Evolutionary conservation across 192 early-diverging fungal species (phyloP).

Genomic region (Phycomyces blakesleeanus): DNA sequence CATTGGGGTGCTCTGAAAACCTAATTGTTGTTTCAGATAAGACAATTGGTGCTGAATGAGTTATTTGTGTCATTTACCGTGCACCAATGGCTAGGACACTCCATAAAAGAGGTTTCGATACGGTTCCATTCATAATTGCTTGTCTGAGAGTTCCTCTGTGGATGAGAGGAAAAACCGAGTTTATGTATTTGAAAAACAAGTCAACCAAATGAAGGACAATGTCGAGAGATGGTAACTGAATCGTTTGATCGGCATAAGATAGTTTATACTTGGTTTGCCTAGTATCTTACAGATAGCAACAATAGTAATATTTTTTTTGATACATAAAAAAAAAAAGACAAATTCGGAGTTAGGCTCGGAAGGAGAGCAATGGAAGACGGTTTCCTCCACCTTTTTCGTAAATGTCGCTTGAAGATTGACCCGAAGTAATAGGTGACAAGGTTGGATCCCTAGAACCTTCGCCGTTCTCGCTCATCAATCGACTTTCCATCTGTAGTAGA

Average conservation of each 20-base stretch:
- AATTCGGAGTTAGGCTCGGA: too few relatives aligned
- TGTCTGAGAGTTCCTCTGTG: constrained; percentile 42
- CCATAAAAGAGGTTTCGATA: constrained; percentile 42
- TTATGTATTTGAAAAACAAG: constrained; percentile 46
- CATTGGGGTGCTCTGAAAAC: constrained; percentile 42
- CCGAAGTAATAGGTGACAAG: neutral
- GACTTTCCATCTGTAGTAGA: constrained; percentile 14
- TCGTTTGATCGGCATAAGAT: constrained; percentile 14
- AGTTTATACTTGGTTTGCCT: too few relatives aligned
- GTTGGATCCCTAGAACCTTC: neutral
- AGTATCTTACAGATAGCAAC: too few relatives aligned
- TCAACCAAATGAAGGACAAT: constrained; percentile 41
- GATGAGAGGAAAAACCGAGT: constrained; percentile 43
- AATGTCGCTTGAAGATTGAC: neutral
- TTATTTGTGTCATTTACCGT: too few relatives aligned
- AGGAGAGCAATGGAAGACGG: too few relatives aligned
- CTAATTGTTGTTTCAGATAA: neutral
- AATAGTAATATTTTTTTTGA: too few relatives aligned
- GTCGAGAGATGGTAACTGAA: constrained; percentile 34
- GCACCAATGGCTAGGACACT: constrained; percentile 45
- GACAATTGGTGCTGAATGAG: too few relatives aligned
- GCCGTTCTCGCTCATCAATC: constrained; percentile 1
- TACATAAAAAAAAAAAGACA: too few relatives aligned
- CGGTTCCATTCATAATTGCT: constrained; percentile 39
- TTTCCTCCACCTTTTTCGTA: too few relatives aligned